A percentile compares a stretch with the other conserved stretches of the same genome.
Evolutionary conservation across 129 eudicot species (phyloP).

Genomic region (Oenanthe sinensis): DNA sequence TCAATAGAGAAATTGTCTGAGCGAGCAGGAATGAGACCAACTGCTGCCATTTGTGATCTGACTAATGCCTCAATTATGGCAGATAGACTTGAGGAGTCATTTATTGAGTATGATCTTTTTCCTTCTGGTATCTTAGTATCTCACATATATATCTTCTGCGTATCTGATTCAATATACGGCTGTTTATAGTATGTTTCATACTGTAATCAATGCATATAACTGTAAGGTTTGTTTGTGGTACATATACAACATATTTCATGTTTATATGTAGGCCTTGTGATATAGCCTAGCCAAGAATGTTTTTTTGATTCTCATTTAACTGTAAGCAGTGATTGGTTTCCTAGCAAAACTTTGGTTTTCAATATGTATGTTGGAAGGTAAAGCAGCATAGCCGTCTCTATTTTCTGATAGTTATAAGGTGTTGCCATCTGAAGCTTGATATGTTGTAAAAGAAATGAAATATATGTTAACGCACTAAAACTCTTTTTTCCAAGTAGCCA

Average conservation of each 20-base stretch:
- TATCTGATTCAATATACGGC: neutral
- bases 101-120: slow-evolving; percentile 63
- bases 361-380: neutral
- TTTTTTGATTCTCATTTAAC: neutral
- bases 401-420: neutral
- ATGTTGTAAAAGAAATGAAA: neutral
- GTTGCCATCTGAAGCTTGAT: neutral
- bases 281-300: neutral
- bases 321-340: neutral
- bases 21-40: slow-evolving; percentile 88
- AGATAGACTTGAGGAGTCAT: slow-evolving; percentile 79
- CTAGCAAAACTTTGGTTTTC: neutral
- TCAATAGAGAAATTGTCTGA: slow-evolving; percentile 83
- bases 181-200: neutral
- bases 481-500: neutral
- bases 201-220: neutral
- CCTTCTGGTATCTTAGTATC: neutral
- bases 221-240: neutral
- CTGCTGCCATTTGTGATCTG: slow-evolving; percentile 81
- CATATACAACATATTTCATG: neutral
- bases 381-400: neutral
- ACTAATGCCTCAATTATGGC: slow-evolving; percentile 79
- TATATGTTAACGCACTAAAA: neutral
- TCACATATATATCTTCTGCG: neutral
- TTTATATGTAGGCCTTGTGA: neutral